These are phyloP conservation scores for Neocucurbitaria cava DNA, from an alignment of 2,329 filamentous ascomycete species.

Conservation along the genomic window DNA sequence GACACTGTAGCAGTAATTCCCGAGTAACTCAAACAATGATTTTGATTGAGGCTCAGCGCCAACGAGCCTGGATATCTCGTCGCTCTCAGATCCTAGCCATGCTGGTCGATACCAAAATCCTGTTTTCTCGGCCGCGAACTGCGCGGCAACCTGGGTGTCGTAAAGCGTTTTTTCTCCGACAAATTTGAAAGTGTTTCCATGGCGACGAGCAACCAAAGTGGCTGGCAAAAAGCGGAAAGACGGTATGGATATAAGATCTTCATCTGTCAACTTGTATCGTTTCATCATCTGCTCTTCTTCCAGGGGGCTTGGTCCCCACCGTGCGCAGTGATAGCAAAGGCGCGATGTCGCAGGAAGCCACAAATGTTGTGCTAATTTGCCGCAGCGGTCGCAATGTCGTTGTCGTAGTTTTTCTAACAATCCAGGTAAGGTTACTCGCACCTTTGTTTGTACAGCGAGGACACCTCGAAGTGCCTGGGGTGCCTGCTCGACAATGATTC, in stretches of 20 bases:
- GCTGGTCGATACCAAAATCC: background rate
- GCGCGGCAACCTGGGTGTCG: conserved; percentile 5
- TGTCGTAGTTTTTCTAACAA: conserved; percentile 7
- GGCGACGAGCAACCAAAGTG: background rate
- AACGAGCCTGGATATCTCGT: too few species aligned
- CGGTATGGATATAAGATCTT: conserved; percentile 9
- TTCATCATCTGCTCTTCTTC: conserved; percentile 5
- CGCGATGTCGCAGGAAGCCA: conserved; percentile 7
- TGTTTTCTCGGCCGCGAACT: background rate
- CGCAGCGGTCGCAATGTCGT: conserved; percentile 9
- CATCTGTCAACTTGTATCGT: conserved; percentile 2
- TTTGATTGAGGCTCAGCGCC: too few species aligned
- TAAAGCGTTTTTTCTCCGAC: conserved; percentile 5
- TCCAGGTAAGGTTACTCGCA: background rate
- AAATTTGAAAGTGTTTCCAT: conserved; percentile 5
- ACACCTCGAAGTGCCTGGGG: conserved; percentile 9
- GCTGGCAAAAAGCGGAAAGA: conserved; percentile 11
- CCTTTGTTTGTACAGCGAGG: conserved; percentile 11
- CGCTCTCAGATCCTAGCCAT: background rate
- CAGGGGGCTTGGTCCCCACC: conserved; percentile 4
- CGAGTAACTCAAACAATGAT: too few species aligned
- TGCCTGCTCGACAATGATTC: conserved; percentile 8
- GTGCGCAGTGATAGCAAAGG: conserved; percentile 7
- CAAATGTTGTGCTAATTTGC: conserved; percentile 9
- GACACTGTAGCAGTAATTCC: too few species aligned